Evolutionary conservation across 1,284 basidiomycete genomes (phyloP), one percentile per base, ranked within the genome.

Genomic region (Ceraceosorus bombacis): DNA sequence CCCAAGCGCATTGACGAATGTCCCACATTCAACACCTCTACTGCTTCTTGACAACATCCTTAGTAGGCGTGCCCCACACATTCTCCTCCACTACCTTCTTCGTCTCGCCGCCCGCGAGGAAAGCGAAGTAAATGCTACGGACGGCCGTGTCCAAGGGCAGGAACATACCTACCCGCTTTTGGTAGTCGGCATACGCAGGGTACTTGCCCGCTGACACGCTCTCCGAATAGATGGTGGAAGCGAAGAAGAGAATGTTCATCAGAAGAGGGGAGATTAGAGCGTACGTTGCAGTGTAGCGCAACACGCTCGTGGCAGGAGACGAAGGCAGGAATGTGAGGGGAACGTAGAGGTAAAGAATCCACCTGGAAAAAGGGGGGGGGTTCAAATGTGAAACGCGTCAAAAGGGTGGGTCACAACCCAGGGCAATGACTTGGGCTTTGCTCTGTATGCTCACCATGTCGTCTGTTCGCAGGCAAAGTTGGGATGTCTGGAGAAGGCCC

Each of bases 391-490:
- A 3, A 27, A 9, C 50, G 4, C 5, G 43, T 43, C 41, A 51
- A n/a, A 0, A 8, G 49, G 41, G 38, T 43, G 43, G 53, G 1
- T 5, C 51, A 41, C 2, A 61, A 39, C 15, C 5, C 9, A 5
- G 41, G 17, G 49, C 15, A 9, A 46, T n/a, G 36, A 5, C 36
- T 12, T 2, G 27, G 37, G 10, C 10, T 12, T 7, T 27, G 15
- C 41, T 9, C 36, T 5, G 17, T 12, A 37, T 10, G 17, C 59
- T 6, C 46, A 62, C 72, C 72, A 94, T 79, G 92, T 90, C 6
- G 80, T 79, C 79, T 93, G 90, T 76, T 95, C 91, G 74, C 88
- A 90, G 0, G 86, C 80, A 78, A 91, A 93, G 78, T 95, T 95
- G 15, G 93, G 91, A 77, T 97, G 93, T 13, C 93, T 82, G 2